These are phyloP conservation scores for Naumovozyma dairenensis DNA, from an alignment of 805 yeast genomes.

Conservation along the genomic window DNA sequence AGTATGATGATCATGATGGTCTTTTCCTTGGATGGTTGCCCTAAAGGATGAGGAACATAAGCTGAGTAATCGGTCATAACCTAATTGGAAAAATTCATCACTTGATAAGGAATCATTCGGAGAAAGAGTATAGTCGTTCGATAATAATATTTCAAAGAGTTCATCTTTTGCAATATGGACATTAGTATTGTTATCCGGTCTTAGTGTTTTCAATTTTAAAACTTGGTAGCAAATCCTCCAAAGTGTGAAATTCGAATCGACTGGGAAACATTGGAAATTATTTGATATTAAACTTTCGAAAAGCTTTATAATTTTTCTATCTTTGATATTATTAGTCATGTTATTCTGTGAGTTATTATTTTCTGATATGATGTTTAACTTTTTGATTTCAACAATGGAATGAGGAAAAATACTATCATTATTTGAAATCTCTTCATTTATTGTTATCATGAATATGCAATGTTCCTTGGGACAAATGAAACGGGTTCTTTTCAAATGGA, in stretches of 20 bases:
- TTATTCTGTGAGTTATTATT: too few species aligned
- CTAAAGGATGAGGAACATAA: conserved; percentile 1
- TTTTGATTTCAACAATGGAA: conserved; percentile 16
- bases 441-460: conserved; percentile 12
- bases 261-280: conserved; percentile 17
- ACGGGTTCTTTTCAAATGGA: conserved; percentile 21
- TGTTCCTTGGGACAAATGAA: conserved; percentile 12
- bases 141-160: conserved; percentile 10
- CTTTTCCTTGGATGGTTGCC: too few species aligned
- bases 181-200: too few species aligned
- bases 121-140: conserved; percentile 11
- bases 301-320: too few species aligned
- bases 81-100: conserved; percentile 20
- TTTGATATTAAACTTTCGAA: too few species aligned
- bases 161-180: conserved; percentile 11
- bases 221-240: conserved; percentile 17
- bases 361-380: background rate
- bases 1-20: too few species aligned
- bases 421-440: conserved; percentile 20
- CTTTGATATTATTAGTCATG: too few species aligned
- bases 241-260: conserved; percentile 9
- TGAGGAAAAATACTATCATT: conserved; percentile 12
- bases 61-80: conserved; percentile 10
- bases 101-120: conserved; percentile 6
- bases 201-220: too few species aligned